phyloP scores from a whole-genome alignment of 345 rosid species.

The Dipteronia dyeriana region DNA sequence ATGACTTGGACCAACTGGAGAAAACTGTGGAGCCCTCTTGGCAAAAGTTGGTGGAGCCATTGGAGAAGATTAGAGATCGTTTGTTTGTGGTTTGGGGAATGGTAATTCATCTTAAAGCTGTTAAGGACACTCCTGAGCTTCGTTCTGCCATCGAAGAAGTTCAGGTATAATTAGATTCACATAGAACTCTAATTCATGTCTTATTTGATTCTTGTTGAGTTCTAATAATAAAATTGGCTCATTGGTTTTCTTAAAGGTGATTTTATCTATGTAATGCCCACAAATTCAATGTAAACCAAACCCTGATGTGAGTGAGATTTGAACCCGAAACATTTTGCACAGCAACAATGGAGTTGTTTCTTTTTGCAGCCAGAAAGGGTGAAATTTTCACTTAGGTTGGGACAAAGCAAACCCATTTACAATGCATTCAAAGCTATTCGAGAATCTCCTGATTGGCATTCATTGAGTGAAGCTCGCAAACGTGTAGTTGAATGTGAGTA shows the following conservation, averaged over 20 bases:
- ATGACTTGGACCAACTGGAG: slow-evolving; percentile 73
- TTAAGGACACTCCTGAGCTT: slow-evolving; percentile 81
- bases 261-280: too few species aligned
- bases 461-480: slow-evolving; percentile 65
- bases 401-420: slow-evolving; percentile 79
- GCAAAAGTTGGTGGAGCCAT: slow-evolving; percentile 89
- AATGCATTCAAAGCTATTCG: slow-evolving; percentile 71
- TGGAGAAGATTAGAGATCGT: slow-evolving; percentile 76
- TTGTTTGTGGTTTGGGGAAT: slow-evolving; percentile 76
- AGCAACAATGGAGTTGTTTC: not conserved
- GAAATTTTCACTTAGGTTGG: slow-evolving; percentile 66
- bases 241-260: not conserved
- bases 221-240: not conserved
- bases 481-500: slow-evolving; percentile 73
- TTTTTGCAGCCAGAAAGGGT: slow-evolving; percentile 73
- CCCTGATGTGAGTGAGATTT: too few species aligned
- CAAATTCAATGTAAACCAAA: too few species aligned
- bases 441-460: slow-evolving; percentile 66
- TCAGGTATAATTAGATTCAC: slow-evolving; percentile 48
- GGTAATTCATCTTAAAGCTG: slow-evolving; percentile 79
- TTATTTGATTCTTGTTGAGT: too few species aligned
- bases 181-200: too few species aligned
- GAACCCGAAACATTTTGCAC: not conserved
- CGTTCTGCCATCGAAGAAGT: slow-evolving; percentile 94
- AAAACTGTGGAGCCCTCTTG: slow-evolving; percentile 73